Base-by-base conservation (phyloP, 441 rosid species). In the Croton laevigatus region DNA sequence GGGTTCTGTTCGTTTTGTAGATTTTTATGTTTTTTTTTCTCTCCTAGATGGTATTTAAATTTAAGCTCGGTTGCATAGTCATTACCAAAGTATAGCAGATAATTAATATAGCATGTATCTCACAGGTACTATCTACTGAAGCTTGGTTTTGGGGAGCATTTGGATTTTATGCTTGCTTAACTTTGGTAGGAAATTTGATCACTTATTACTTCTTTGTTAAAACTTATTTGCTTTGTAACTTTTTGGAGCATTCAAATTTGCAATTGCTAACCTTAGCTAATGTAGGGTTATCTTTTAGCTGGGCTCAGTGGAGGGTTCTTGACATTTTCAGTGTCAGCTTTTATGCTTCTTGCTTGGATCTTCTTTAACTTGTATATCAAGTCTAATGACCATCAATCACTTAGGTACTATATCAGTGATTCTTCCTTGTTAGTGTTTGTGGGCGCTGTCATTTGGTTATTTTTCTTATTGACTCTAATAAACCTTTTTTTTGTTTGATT, bases 91-190 rank as follows among this genome's bases (percentile, higher is more conserved):
- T 66, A 42, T 68, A 60, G 70, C 62, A 71, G 73, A 68, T 62
- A 32, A 70, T 51, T 77, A 59, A 66, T 64, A 10, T 48, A 71
- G 68, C 69, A 6, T 76, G 74, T 66, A 72, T 84, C 65, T 83
- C 77, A 73, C 86, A 96, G 99, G 96, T 66, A 58, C 64, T 81
- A 69, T 86, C 85, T 57, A 82, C 87, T 77, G 94, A 93, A 83
- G 95, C 94, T 71, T 81, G 97, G 80, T 96, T 90, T 85, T 96
- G 98, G 98, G 98, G 99, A 84, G 96, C 98, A 70, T 89, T 90
- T 83, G 98, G 97, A 42, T 82, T 89, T 73, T 90, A 90, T 81
- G 88, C 97, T 72, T 64, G 74, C 63, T 34, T 87, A 37, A 91
- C 97, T 70, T 79, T 84, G 91, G 98, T 96, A 91, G 65, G 88